A percentile compares a stretch with the other conserved stretches of the same genome.
phyloP scores from a whole-genome alignment of 495 filamentous ascomycete genomes.

The Aspergillus nanangensis region DNA sequence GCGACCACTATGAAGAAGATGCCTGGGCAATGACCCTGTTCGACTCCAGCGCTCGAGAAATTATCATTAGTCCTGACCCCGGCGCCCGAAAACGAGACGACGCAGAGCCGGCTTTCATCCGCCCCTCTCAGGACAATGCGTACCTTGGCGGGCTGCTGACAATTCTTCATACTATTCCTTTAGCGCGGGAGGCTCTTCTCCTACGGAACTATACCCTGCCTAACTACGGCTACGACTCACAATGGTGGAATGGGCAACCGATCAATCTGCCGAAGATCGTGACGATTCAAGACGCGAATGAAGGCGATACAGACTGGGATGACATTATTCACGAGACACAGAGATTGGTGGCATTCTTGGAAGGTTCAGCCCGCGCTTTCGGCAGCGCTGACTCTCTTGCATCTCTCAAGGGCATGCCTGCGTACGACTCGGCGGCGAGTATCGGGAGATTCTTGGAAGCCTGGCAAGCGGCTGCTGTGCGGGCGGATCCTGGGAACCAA shows the following conservation, averaged over 20 bases:
- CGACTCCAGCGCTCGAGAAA: conserved; percentile 51
- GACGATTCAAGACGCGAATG: conserved; percentile 40
- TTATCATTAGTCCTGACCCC: conserved; percentile 56
- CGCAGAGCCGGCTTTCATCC: conserved; percentile 67
- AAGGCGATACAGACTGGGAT: conserved; percentile 34
- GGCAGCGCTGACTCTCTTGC: conserved; percentile 64
- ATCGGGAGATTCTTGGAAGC: conserved; percentile 33
- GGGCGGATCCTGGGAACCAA: conserved; percentile 35
- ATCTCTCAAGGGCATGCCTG: conserved; percentile 35
- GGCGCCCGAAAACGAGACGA: conserved; percentile 54
- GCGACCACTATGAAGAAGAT: conserved; percentile 63
- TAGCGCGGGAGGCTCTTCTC: conserved; percentile 70
- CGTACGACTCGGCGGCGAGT: conserved; percentile 28
- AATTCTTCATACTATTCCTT: conserved; percentile 81
- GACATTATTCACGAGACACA: conserved; percentile 54
- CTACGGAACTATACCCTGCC: conserved; percentile 42
- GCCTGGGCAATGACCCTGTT: conserved; percentile 72
- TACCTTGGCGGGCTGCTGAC: conserved; percentile 67
- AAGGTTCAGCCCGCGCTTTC: conserved; percentile 73
- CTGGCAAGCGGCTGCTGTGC: conserved; percentile 40
- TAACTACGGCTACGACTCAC: conserved; percentile 63
- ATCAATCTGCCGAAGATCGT: conserved; percentile 57
- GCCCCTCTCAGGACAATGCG: conserved; percentile 53
- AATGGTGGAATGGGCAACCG: conserved; percentile 81
- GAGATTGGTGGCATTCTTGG: conserved; percentile 83